These are phyloP conservation scores for Colletotrichum neosansevieriae DNA, from an alignment of 2,329 filamentous ascomycete genomes.

Conservation along the genomic window DNA sequence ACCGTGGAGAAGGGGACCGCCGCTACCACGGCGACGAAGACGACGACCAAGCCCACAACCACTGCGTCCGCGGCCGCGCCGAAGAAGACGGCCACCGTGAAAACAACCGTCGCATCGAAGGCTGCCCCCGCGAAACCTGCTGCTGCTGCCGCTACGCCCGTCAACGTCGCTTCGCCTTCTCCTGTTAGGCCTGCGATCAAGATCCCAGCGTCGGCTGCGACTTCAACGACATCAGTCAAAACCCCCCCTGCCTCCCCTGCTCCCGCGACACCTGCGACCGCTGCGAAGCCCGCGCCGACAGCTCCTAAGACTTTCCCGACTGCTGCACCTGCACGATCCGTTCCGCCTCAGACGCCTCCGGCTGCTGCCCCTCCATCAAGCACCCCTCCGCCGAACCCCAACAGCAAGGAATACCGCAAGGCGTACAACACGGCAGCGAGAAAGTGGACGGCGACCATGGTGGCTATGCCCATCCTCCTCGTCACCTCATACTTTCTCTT, in stretches of 20 bases:
- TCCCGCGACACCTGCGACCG: background rate
- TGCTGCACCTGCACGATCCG: background rate
- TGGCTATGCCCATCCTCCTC: slow-evolving; percentile 65
- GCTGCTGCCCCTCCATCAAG: background rate
- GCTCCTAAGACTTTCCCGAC: background rate
- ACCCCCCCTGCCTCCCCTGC: background rate
- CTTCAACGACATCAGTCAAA: background rate
- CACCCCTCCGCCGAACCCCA: slow-evolving; percentile 44
- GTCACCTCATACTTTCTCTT: slow-evolving; percentile 68
- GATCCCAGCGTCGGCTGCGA: background rate
- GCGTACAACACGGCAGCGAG: slow-evolving; percentile 59
- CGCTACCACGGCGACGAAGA: background rate
- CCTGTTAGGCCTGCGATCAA: background rate
- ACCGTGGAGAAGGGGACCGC: background rate
- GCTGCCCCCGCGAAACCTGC: background rate
- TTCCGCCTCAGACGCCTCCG: background rate
- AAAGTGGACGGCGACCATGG: slow-evolving; percentile 60
- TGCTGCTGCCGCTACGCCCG: background rate
- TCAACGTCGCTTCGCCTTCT: background rate
- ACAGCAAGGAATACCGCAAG: slow-evolving; percentile 55
- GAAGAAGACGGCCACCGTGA: slow-evolving; percentile 19
- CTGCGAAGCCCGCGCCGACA: background rate
- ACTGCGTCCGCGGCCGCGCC: background rate
- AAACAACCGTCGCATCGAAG: slow-evolving; percentile 1
- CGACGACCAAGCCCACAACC: background rate